Percentiles rank a stretch among this genome's conserved stretches.
Evolutionary conservation across 2,329 filamentous ascomycete species (phyloP).

Genomic region (Stemphylium vesicarium): DNA sequence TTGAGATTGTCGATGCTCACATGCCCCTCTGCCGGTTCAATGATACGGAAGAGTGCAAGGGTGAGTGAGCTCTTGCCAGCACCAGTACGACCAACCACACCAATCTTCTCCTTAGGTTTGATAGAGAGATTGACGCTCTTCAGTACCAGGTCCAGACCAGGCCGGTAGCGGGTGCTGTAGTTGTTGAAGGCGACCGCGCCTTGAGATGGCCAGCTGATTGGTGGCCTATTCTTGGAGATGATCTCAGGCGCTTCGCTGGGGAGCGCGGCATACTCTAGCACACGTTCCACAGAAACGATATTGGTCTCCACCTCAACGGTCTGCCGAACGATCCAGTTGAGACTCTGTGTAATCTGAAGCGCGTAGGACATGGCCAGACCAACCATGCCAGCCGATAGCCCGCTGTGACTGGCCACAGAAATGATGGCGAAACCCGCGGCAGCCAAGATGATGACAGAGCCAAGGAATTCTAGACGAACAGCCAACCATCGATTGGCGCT

Average conservation of each 20-base stretch:
- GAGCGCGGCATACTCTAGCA: conserved; percentile 90
- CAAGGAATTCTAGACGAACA: conserved; percentile 92
- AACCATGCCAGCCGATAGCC: conserved; percentile 74
- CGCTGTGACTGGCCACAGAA: conserved; percentile 72
- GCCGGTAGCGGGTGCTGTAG: conserved; percentile 91
- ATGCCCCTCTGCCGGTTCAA: conserved; percentile 81
- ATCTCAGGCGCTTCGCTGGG: conserved; percentile 95
- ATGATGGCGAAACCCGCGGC: conserved; percentile 83
- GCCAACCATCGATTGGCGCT: conserved; percentile 91
- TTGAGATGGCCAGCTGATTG: conserved; percentile 88
- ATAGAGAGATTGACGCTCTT: conserved; percentile 93
- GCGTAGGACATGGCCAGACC: conserved; percentile 97
- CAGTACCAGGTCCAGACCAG: conserved; percentile 87
- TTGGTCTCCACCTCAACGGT: conserved; percentile 99
- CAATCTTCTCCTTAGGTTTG: conserved; percentile 97
- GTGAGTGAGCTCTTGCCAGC: conserved; percentile 96
- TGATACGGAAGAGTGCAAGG: conserved; percentile 91
- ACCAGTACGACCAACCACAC: conserved; percentile 93
- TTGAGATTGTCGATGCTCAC: conserved; percentile 91
- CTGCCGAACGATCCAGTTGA: conserved; percentile 99
- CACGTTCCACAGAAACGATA: conserved; percentile 96
- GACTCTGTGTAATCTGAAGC: conserved; percentile 91
- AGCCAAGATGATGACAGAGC: conserved; percentile 88
- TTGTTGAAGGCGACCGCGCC: conserved; percentile 90
- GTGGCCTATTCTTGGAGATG: conserved; percentile 82